Percentiles rank a stretch among this genome's conserved stretches.
phyloP scores from a whole-genome alignment of 163 green algal genomes.

The Coccomyxa subellipsoidea region DNA sequence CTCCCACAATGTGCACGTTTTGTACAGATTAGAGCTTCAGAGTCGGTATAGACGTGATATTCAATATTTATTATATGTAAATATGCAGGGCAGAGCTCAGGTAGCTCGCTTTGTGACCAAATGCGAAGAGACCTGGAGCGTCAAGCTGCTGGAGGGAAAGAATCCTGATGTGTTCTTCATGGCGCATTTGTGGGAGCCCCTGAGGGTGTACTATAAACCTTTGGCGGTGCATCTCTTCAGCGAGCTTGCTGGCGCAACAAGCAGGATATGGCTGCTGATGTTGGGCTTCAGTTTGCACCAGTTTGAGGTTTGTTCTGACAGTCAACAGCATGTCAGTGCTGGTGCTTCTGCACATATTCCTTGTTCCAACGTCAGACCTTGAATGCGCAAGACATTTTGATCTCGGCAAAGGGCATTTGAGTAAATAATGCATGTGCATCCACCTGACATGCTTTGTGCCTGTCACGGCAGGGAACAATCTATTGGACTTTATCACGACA shows the following conservation, averaged over 20 bases:
- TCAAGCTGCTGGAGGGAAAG: conserved; percentile 30
- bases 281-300: not conserved
- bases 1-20: not conserved
- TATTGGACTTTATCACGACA: not conserved
- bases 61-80: not conserved
- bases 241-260: conserved; percentile 9
- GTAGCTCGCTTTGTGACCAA: not conserved
- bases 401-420: no score
- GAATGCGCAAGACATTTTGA: no score
- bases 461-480: not conserved
- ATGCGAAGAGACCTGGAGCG: not conserved
- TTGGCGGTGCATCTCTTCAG: conserved; percentile 30
- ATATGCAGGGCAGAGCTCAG: not conserved
- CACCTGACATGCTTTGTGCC: not conserved
- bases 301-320: not conserved
- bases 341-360: no score
- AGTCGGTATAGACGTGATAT: no score
- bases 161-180: conserved; percentile 45
- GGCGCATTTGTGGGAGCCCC: conserved; percentile 49
- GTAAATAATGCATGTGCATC: not conserved
- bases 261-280: not conserved
- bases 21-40: no score
- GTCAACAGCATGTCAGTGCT: not conserved
- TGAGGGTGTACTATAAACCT: conserved; percentile 47
- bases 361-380: no score